Evolutionary conservation across 2,329 filamentous ascomycete species (phyloP).

Genomic region (Fusarium brachygibbosum): DNA sequence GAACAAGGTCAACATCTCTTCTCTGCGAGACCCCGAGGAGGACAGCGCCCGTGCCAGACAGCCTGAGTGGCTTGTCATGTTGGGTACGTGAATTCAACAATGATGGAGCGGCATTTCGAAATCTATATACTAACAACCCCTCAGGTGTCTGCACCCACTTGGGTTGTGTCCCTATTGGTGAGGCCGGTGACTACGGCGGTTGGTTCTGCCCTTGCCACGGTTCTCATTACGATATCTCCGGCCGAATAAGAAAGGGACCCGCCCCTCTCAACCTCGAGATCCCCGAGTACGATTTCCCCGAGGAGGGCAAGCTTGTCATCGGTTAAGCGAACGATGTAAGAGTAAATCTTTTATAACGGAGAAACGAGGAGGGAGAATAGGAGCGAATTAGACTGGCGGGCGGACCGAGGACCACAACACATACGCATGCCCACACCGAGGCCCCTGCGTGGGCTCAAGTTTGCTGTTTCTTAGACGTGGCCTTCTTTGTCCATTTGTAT

Average conservation of each 20-base stretch:
- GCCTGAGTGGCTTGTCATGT: constrained; percentile 98
- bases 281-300: constrained; percentile 90
- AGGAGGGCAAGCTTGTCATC: constrained; percentile 89
- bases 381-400: constrained; percentile 46
- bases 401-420: constrained; percentile 35
- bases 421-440: constrained; percentile 32
- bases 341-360: constrained; percentile 42
- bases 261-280: constrained; percentile 98
- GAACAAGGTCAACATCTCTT: constrained; percentile 85
- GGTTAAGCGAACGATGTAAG: constrained; percentile 74
- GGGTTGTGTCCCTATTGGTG: constrained; percentile 98
- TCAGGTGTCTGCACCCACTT: constrained; percentile 97
- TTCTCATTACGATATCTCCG: constrained; percentile 99
- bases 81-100: constrained; percentile 72
- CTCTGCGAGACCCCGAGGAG: constrained; percentile 89
- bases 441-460: constrained; percentile 45
- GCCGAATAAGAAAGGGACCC: constrained; percentile 96
- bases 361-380: constrained; percentile 26
- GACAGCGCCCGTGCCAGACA: constrained; percentile 96
- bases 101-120: neutral
- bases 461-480: constrained; percentile 55
- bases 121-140: constrained; percentile 29
- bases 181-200: constrained; percentile 96
- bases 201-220: constrained; percentile 99
- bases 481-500: constrained; percentile 54